Evolutionary conservation across 208 protist genomes (phyloP).

Genomic region (Leishmania guyanensis): DNA sequence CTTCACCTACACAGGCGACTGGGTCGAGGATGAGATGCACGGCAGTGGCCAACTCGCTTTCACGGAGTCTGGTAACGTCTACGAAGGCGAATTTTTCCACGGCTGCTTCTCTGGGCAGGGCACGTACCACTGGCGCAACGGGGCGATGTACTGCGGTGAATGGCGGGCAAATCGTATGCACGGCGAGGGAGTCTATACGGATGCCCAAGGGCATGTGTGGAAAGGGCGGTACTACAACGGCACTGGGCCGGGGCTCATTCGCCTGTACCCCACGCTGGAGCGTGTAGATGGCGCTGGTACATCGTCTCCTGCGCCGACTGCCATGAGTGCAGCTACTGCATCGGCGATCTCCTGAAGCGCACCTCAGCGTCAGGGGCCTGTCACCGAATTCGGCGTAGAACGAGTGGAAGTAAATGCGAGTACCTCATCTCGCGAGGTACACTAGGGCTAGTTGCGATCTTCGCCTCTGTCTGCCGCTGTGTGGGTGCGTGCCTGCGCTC

Average conservation of each 20-base stretch:
- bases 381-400: neutral
- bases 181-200: slow-evolving; percentile 83
- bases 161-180: slow-evolving; percentile 89
- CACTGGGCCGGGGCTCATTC: slow-evolving; percentile 67
- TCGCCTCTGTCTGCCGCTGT: neutral
- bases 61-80: slow-evolving; percentile 49
- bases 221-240: slow-evolving; percentile 84
- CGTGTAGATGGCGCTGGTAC: neutral
- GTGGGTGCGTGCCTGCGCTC: neutral
- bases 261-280: slow-evolving; percentile 33
- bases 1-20: slow-evolving; percentile 83
- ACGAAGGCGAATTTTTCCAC: slow-evolving; percentile 62
- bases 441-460: neutral
- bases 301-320: neutral
- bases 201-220: slow-evolving; percentile 74
- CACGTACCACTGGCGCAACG: slow-evolving; percentile 69
- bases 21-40: slow-evolving; percentile 87
- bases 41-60: slow-evolving; percentile 71
- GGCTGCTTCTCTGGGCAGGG: slow-evolving; percentile 79
- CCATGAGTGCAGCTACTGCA: neutral
- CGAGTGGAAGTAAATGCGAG: neutral
- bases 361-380: neutral
- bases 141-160: slow-evolving; percentile 68
- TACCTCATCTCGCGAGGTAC: neutral
- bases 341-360: neutral